Percentiles rank a stretch among this genome's conserved stretches.
Evolutionary conservation across 2,329 filamentous ascomycete genomes (phyloP).

Genomic region (Talaromyces sp.): DNA sequence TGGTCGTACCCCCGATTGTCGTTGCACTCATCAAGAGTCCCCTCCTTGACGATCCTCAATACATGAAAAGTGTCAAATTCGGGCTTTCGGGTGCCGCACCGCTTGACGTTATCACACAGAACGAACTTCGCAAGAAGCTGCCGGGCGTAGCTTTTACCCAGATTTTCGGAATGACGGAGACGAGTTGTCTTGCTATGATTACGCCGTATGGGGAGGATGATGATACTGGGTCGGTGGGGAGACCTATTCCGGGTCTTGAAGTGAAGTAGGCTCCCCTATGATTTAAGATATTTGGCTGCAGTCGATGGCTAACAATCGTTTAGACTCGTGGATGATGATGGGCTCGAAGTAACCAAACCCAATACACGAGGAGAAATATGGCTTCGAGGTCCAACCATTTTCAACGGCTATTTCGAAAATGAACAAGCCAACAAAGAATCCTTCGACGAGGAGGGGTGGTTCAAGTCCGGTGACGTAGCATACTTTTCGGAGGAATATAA

Average conservation of each 20-base stretch:
- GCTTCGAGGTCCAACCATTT: constrained; percentile 52
- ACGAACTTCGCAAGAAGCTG: neutral
- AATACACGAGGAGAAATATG: constrained; percentile 52
- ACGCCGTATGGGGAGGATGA: constrained; percentile 40
- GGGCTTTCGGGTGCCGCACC: neutral
- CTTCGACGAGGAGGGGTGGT: constrained; percentile 38
- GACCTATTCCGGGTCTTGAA: constrained; percentile 47
- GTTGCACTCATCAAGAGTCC: neutral
- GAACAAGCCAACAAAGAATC: constrained; percentile 46
- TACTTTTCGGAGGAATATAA: neutral
- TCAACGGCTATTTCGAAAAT: constrained; percentile 54
- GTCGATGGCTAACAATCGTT: neutral
- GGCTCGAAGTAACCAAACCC: constrained; percentile 49
- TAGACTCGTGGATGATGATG: neutral
- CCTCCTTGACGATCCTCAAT: neutral
- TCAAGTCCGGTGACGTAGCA: neutral
- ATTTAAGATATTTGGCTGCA: neutral
- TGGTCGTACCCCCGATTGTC: neutral
- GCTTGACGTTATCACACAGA: neutral
- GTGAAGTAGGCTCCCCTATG: constrained; percentile 35
- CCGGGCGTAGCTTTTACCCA: constrained; percentile 22
- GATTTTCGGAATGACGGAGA: constrained; percentile 57
- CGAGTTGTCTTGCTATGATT: constrained; percentile 45
- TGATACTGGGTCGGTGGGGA: constrained; percentile 49
- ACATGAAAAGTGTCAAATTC: neutral